A percentile compares a stretch with the other conserved stretches of the same genome.
phyloP scores from a whole-genome alignment of 129 eudicot species.

The Chrysanthemum makinoi region DNA sequence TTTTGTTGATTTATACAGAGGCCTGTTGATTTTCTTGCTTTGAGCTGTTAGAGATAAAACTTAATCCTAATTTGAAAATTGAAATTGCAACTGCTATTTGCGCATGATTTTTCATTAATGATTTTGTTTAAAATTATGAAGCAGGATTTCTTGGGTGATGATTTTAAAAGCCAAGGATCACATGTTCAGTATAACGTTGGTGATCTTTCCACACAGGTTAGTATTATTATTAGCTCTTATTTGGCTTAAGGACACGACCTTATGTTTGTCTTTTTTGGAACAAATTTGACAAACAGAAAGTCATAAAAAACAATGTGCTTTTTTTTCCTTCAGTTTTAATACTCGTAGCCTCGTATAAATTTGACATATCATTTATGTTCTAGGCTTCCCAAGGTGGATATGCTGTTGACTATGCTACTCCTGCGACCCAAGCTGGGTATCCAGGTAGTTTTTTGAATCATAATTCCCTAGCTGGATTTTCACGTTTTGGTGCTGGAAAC shows the following conservation, averaged over 20 bases:
- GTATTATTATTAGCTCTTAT: too few species aligned
- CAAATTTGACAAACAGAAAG: too few species aligned
- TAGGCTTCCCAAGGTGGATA: conserved; percentile 99
- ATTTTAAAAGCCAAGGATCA: conserved; percentile 98
- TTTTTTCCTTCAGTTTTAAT: background rate
- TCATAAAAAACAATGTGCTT: too few species aligned
- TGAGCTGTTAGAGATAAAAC: too few species aligned
- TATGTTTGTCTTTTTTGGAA: too few species aligned
- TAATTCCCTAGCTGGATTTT: conserved; percentile 90
- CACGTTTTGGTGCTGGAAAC: conserved; percentile 88
- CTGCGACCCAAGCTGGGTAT: conserved; percentile 81
- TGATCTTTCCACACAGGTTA: conserved; percentile 94
- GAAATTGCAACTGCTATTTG: too few species aligned
- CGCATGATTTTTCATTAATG: too few species aligned
- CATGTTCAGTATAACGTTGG: conserved; percentile 90
- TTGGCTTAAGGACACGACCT: too few species aligned
- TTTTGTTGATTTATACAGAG: too few species aligned
- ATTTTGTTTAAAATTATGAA: background rate
- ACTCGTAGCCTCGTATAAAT: background rate
- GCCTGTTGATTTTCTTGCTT: too few species aligned
- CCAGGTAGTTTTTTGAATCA: conserved; percentile 86
- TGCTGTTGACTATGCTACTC: conserved; percentile 57
- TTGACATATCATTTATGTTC: conserved; percentile 1
- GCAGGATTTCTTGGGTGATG: conserved; percentile 97
- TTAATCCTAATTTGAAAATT: too few species aligned